Conservation (phyloP, 306 rosid genomes). For the Glycine latifolia region DNA sequence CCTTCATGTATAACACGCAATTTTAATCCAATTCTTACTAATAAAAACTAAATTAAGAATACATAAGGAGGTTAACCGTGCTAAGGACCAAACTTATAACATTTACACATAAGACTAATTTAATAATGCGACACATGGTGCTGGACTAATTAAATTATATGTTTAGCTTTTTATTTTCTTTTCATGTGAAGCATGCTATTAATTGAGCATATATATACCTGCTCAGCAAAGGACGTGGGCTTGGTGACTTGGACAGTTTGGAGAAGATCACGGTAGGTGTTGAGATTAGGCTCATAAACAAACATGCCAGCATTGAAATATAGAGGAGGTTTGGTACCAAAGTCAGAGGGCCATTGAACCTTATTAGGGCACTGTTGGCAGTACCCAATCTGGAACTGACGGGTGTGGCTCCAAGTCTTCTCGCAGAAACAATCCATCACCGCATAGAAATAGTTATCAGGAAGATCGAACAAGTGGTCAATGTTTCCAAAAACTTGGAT, state of each 20-base stretch:
- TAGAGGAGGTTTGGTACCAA: constrained; percentile 74
- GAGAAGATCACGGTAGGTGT: constrained; percentile 64
- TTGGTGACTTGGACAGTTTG: constrained; percentile 46
- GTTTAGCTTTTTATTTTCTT: background rate
- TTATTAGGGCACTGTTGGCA: constrained; percentile 81
- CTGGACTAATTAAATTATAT: too few species aligned
- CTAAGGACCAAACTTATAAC: too few species aligned
- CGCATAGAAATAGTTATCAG: constrained; percentile 66
- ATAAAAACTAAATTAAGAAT: too few species aligned
- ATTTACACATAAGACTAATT: too few species aligned
- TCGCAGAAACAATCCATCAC: constrained; percentile 94
- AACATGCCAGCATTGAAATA: constrained; percentile 93
- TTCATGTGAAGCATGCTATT: background rate
- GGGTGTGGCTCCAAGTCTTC: constrained; percentile 66
- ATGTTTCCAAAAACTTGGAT: constrained; percentile 78
- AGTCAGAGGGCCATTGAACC: constrained; percentile 64
- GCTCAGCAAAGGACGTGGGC: constrained; percentile 85
- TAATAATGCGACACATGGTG: too few species aligned
- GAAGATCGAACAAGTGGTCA: constrained; percentile 70
- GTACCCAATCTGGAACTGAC: constrained; percentile 68
- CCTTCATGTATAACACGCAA: too few species aligned
- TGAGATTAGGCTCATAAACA: constrained; percentile 64
- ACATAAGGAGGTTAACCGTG: too few species aligned
- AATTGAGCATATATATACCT: constrained; percentile 46
- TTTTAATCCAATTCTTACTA: too few species aligned